A percentile compares a stretch with the other conserved stretches of the same genome.
Conservation (phyloP, 2,329 filamentous ascomycete species). For the Colletotrichum phormii region DNA sequence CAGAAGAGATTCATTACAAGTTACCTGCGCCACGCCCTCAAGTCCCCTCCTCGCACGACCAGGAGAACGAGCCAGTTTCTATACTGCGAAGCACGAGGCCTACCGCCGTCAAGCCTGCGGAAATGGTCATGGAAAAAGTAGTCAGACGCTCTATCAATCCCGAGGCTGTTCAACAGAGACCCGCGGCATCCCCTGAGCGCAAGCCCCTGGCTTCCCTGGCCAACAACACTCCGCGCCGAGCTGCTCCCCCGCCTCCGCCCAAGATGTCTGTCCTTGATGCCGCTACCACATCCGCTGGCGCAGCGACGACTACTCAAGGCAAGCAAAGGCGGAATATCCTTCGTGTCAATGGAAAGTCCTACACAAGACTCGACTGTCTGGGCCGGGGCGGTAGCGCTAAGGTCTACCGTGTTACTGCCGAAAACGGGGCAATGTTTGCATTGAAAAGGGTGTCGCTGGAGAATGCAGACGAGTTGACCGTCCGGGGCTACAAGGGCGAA, state of each 20-base stretch:
- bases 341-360: constrained; percentile 89
- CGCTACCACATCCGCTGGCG: constrained; percentile 85
- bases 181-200: constrained; percentile 63
- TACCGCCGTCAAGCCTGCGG: constrained; percentile 63
- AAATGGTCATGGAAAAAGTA: constrained; percentile 66
- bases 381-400: constrained; percentile 93
- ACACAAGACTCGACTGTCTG: constrained; percentile 89
- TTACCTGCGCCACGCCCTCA: constrained; percentile 66
- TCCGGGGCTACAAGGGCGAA: constrained; percentile 92
- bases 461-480: constrained; percentile 84
- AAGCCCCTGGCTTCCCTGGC: constrained; percentile 66
- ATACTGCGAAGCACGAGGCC: constrained; percentile 74
- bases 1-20: constrained; percentile 61
- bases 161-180: constrained; percentile 51
- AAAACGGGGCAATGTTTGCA: constrained; percentile 95
- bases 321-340: constrained; percentile 85
- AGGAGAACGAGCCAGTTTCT: constrained; percentile 85
- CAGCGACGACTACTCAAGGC: constrained; percentile 77
- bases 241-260: constrained; percentile 84
- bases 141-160: constrained; percentile 62
- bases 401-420: constrained; percentile 96
- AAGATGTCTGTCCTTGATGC: constrained; percentile 98
- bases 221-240: constrained; percentile 79
- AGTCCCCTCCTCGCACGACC: constrained; percentile 75
- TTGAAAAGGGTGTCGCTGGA: constrained; percentile 93